These are phyloP conservation scores for Herpetospermum pedunculosum DNA, from an alignment of 306 rosid species.

Conservation along the genomic window DNA sequence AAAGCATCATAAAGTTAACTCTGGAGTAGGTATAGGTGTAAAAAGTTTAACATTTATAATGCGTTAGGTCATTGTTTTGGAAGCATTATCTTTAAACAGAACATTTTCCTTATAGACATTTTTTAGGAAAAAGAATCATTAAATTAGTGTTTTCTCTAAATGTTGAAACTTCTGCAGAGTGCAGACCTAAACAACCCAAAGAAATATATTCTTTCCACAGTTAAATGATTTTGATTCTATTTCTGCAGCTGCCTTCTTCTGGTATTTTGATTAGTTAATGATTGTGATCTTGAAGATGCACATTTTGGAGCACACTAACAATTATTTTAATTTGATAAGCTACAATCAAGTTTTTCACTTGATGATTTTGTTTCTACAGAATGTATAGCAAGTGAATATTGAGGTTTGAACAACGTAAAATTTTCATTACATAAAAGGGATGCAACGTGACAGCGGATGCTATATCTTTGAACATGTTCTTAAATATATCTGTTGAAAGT, in stretches of 20 bases:
- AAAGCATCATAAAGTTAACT: slow-evolving; percentile 9
- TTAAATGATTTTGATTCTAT: background rate
- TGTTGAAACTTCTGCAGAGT: background rate
- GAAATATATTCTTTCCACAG: background rate
- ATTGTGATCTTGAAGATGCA: background rate
- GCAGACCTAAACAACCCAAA: background rate
- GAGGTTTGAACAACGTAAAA: background rate
- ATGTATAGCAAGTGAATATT: background rate
- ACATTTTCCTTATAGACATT: background rate
- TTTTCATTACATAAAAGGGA: background rate
- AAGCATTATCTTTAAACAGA: background rate
- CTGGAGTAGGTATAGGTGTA: background rate
- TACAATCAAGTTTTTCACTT: background rate
- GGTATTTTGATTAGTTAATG: background rate
- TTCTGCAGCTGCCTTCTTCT: background rate
- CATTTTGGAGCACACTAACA: background rate
- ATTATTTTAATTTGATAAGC: background rate
- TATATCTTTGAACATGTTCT: background rate
- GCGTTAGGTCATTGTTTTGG: background rate
- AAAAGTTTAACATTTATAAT: background rate
- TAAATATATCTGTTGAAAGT: background rate
- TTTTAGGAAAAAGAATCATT: background rate
- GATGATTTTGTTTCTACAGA: background rate
- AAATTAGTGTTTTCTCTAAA: background rate
- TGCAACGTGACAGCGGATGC: background rate